These are phyloP conservation scores for Penicillium goetzii DNA, from an alignment of 495 filamentous ascomycete genomes.

Conservation along the genomic window DNA sequence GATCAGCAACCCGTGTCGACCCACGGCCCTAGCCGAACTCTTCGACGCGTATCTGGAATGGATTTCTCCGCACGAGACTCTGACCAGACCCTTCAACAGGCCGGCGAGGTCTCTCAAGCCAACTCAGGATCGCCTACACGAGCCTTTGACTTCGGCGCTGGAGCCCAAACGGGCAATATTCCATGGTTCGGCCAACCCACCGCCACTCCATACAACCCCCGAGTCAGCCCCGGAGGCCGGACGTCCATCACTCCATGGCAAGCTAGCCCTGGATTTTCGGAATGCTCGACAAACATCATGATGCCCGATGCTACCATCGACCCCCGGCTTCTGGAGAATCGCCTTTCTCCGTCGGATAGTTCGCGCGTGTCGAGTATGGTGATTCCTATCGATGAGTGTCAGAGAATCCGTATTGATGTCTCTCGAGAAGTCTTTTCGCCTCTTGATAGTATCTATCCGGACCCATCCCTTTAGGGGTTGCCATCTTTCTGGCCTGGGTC, in stretches of 20 bases:
- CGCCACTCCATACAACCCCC: background rate
- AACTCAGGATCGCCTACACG: background rate
- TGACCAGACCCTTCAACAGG: too few relatives aligned
- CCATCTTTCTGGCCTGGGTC: background rate
- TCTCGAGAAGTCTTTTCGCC: background rate
- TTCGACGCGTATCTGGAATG: background rate
- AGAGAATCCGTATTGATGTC: background rate
- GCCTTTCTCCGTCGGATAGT: background rate
- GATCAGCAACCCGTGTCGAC: background rate
- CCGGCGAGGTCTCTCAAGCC: background rate
- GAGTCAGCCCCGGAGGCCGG: background rate
- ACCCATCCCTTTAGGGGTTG: background rate
- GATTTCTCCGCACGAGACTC: background rate
- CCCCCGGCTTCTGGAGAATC: too few relatives aligned
- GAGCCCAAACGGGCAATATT: background rate
- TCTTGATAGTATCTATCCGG: background rate
- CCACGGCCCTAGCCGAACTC: background rate
- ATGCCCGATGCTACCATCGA: background rate
- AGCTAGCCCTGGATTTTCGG: background rate
- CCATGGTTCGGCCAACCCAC: background rate
- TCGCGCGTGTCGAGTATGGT: background rate
- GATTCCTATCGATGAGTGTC: background rate
- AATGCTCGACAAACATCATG: background rate
- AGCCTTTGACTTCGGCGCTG: background rate
- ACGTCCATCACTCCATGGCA: background rate